Percentiles rank a stretch among this genome's conserved stretches.
Conservation (phyloP, 2,329 filamentous ascomycete species). For the Scortechinia acanthostroma region DNA sequence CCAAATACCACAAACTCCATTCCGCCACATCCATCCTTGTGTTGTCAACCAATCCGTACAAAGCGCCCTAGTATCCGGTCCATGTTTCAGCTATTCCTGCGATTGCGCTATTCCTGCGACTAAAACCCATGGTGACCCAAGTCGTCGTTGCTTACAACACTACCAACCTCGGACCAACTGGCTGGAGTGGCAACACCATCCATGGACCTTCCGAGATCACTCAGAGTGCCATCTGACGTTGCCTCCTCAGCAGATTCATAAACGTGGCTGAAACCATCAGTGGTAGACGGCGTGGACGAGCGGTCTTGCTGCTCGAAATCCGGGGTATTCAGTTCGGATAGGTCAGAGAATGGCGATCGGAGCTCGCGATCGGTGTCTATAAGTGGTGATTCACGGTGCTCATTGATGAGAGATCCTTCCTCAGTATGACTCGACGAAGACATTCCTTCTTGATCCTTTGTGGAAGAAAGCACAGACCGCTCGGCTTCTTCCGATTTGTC, state of each 20-base stretch:
- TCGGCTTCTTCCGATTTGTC: not conserved
- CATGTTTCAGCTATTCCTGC: no score
- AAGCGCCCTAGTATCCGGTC: no score
- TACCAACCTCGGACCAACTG: constrained; percentile 33
- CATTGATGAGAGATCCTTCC: not conserved
- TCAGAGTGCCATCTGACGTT: constrained; percentile 25
- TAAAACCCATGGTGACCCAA: constrained; percentile 9
- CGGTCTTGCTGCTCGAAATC: not conserved
- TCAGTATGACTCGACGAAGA: not conserved
- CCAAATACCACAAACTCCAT: no score
- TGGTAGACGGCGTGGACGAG: not conserved
- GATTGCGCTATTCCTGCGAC: no score
- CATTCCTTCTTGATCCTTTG: not conserved
- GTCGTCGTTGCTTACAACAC: constrained; percentile 29
- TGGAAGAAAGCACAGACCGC: not conserved
- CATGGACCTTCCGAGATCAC: constrained; percentile 20
- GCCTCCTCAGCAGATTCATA: constrained; percentile 9
- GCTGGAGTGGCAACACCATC: constrained; percentile 23
- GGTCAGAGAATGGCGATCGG: not conserved
- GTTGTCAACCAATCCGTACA: no score
- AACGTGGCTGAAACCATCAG: not conserved
- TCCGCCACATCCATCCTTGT: no score
- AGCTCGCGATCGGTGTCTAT: not conserved
- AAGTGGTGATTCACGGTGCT: no score
- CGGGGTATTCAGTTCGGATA: not conserved